These are phyloP conservation scores for Laburnicola sp. DNA, from an alignment of 2,329 filamentous ascomycete genomes.

Conservation along the genomic window DNA sequence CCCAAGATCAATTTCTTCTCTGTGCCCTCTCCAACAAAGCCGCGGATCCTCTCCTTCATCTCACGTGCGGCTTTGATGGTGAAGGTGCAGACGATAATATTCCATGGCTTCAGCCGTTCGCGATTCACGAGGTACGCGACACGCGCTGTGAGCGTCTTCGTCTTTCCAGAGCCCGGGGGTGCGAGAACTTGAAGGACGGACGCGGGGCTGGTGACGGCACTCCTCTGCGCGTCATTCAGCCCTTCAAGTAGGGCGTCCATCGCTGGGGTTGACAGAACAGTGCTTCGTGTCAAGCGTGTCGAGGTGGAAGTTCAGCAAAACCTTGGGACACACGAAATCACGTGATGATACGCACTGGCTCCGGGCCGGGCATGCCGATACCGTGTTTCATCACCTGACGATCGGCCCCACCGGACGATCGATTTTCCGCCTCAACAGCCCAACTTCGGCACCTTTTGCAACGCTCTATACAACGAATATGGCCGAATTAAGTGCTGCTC, in stretches of 20 bases:
- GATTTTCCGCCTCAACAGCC: too few relatives aligned
- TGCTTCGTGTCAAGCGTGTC: not conserved
- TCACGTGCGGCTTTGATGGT: slow-evolving; percentile 93
- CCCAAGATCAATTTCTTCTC: slow-evolving; percentile 81
- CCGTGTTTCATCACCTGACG: too few relatives aligned
- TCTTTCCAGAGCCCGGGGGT: slow-evolving; percentile 78
- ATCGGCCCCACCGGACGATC: too few relatives aligned
- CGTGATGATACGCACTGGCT: slow-evolving; percentile 7
- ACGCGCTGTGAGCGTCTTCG: slow-evolving; percentile 89
- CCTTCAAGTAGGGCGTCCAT: slow-evolving; percentile 63
- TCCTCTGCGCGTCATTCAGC: slow-evolving; percentile 66
- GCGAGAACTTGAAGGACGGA: slow-evolving; percentile 64
- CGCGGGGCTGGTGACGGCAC: slow-evolving; percentile 65
- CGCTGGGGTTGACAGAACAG: slow-evolving; percentile 6
- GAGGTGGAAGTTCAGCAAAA: not conserved
- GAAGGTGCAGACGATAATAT: slow-evolving; percentile 94
- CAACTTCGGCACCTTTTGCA: too few relatives aligned
- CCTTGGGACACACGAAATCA: slow-evolving; percentile 4
- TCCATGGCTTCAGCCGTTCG: slow-evolving; percentile 72
- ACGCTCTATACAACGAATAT: too few relatives aligned
- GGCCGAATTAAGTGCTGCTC: too few relatives aligned
- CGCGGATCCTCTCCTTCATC: slow-evolving; percentile 87
- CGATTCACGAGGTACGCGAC: slow-evolving; percentile 84
- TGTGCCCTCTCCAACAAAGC: slow-evolving; percentile 74
- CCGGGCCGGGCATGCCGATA: too few relatives aligned